Percentiles rank a stretch among this genome's conserved stretches.
Evolutionary conservation across 441 rosid species (phyloP).

Genomic region (Metrosideros polymorpha): DNA sequence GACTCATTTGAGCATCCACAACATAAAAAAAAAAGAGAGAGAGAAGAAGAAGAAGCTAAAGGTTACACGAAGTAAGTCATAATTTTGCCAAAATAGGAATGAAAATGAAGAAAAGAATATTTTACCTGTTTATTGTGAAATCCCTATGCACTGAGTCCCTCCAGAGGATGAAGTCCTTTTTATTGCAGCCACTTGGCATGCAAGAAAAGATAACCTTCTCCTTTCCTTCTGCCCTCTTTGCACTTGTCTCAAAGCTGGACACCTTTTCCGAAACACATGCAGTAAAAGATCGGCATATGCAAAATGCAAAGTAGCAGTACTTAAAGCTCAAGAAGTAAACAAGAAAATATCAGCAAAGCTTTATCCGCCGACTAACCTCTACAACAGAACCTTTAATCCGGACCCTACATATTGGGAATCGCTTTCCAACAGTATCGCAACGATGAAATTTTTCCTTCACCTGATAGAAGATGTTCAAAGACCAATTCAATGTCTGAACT

Average conservation of each 20-base stretch:
- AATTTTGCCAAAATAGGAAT: background rate
- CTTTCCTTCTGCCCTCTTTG: constrained; percentile 27
- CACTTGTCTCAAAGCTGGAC: constrained; percentile 75
- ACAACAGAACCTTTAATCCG: constrained; percentile 36
- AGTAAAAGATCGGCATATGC: background rate
- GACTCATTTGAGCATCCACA: background rate
- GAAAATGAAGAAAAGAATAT: constrained; percentile 4
- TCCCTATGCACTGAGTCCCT: constrained; percentile 73
- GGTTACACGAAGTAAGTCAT: background rate
- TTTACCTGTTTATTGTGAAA: constrained; percentile 84
- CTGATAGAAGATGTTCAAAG: constrained; percentile 24
- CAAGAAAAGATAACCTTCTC: constrained; percentile 20
- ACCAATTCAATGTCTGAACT: background rate
- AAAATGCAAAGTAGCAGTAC: background rate
- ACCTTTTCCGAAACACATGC: constrained; percentile 37
- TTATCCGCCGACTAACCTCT: constrained; percentile 49
- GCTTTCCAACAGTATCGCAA: constrained; percentile 49
- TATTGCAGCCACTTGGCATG: constrained; percentile 26
- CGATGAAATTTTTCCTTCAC: constrained; percentile 39
- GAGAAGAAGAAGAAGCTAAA: background rate
- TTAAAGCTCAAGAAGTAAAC: background rate
- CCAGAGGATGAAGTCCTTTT: constrained; percentile 60
- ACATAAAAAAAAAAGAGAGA: background rate
- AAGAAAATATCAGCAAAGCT: background rate
- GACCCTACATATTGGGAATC: constrained; percentile 86